Conservation (phyloP, 306 rosid species). For the Rosa lucieae region DNA sequence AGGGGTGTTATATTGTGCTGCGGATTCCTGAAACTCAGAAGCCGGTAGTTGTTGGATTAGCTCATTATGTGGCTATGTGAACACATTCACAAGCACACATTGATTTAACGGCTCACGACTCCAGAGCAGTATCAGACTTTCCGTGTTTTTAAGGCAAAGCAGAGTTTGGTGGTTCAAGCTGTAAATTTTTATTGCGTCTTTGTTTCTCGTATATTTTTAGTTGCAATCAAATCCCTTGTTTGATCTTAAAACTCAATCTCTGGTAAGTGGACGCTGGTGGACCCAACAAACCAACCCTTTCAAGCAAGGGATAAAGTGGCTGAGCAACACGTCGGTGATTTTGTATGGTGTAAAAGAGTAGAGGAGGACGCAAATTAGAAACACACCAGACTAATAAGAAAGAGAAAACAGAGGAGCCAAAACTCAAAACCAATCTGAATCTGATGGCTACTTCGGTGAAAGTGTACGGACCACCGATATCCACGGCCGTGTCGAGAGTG, state of each 20-base stretch:
- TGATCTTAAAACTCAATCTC: background rate
- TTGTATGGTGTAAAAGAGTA: constrained; percentile 23
- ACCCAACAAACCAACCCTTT: background rate
- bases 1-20: no score
- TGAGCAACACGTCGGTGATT: background rate
- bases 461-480: constrained; percentile 81
- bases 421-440: background rate
- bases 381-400: background rate
- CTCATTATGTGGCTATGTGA: no score
- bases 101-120: no score
- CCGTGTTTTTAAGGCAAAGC: background rate
- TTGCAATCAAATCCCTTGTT: background rate
- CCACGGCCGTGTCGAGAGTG: constrained; percentile 81
- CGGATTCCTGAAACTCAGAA: no score
- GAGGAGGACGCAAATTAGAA: background rate
- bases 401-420: background rate
- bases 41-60: no score
- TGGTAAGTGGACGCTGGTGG: background rate
- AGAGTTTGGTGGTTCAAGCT: background rate
- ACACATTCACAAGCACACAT: no score
- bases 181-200: background rate
- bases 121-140: no score
- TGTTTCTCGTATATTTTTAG: background rate
- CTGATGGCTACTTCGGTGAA: constrained; percentile 61
- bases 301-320: constrained; percentile 29